Conservation (phyloP, 345 rosid species). For the Ceriops zippeliana region DNA sequence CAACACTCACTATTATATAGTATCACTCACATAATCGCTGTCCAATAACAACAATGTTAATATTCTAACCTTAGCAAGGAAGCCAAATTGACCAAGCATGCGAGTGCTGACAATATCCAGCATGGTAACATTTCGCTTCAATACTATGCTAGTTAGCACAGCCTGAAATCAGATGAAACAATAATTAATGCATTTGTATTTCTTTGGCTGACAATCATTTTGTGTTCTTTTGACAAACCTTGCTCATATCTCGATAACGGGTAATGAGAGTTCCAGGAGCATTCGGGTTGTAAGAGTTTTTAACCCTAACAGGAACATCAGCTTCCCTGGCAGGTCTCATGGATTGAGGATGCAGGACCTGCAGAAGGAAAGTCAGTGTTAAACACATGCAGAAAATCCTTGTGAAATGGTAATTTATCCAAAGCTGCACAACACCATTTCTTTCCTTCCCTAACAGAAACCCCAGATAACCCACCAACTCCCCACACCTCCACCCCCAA, state of each 20-base stretch:
- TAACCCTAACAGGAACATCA: constrained; percentile 97
- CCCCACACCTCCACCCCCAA: not conserved
- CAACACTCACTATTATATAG: too few relatives aligned
- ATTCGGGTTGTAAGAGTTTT: constrained; percentile 90
- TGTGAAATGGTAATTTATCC: too few relatives aligned
- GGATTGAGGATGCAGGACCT: constrained; percentile 98
- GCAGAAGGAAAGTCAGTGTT: constrained; percentile 18
- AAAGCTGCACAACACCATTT: not conserved
- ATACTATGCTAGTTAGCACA: constrained; percentile 92
- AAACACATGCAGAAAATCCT: too few relatives aligned
- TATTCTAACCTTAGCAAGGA: constrained; percentile 78
- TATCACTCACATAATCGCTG: too few relatives aligned
- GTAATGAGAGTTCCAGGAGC: constrained; percentile 99
- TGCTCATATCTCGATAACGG: constrained; percentile 75
- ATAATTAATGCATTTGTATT: constrained; percentile 11
- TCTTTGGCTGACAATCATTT: constrained; percentile 7
- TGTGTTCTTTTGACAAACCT: constrained; percentile 47
- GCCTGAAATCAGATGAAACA: constrained; percentile 52
- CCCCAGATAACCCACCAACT: too few relatives aligned
- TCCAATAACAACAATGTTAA: not conserved
- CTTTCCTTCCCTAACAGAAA: not conserved
- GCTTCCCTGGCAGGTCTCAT: constrained; percentile 99
- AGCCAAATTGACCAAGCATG: constrained; percentile 98
- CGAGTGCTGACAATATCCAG: constrained; percentile 96
- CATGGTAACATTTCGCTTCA: constrained; percentile 97